Percentiles rank a stretch among this genome's conserved stretches.
Conservation (phyloP, 2,329 filamentous ascomycete genomes). For the Colletotrichum musicola region DNA sequence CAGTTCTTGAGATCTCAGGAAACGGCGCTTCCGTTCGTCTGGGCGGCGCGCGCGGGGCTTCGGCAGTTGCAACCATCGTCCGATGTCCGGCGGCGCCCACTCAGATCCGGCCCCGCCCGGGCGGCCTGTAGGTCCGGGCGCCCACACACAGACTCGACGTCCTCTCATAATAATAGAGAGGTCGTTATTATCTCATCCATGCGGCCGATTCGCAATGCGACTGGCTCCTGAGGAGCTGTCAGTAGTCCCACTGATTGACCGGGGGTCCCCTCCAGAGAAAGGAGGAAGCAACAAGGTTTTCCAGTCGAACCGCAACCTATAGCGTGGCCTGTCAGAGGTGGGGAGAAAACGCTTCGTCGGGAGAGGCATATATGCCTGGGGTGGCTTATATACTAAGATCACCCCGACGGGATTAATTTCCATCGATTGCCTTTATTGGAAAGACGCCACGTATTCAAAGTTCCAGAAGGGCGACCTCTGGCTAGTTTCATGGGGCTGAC, state of each 20-base stretch:
- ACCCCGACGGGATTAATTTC: neutral
- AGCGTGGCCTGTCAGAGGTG: no score
- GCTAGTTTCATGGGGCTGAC: neutral
- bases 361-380: no score
- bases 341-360: no score
- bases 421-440: conserved; percentile 20
- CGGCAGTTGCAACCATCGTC: conserved; percentile 27
- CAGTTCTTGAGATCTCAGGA: no score
- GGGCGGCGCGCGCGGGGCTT: neutral
- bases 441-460: neutral
- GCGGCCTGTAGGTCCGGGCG: conserved; percentile 26
- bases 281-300: neutral
- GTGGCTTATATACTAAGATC: neutral
- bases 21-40: neutral
- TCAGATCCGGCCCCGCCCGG: conserved; percentile 16
- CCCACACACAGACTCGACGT: neutral
- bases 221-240: conserved; percentile 17
- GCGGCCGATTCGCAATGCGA: conserved; percentile 17
- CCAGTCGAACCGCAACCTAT: neutral
- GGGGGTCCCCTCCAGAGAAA: conserved; percentile 3
- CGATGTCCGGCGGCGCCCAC: conserved; percentile 10
- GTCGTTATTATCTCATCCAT: neutral
- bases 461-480: neutral
- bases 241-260: conserved; percentile 7
- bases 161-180: neutral